Conservation (phyloP, 495 filamentous ascomycete species). For the Penicillium ucsense region DNA sequence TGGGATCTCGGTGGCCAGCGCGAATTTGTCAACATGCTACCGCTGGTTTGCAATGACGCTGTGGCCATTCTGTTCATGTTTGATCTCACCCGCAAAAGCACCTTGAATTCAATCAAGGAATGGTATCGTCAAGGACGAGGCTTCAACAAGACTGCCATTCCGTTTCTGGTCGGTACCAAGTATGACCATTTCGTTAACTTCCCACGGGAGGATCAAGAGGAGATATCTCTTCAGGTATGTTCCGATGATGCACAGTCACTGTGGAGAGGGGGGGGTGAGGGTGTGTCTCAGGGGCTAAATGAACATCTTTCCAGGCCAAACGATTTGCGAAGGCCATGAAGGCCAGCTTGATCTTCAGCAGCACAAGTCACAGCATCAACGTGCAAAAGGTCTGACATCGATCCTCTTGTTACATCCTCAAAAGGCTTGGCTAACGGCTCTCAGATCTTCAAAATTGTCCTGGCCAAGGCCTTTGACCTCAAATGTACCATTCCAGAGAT, state of each 20-base stretch:
- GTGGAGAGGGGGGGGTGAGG: too few species aligned
- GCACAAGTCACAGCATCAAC: slow-evolving; percentile 97
- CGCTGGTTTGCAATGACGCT: slow-evolving; percentile 95
- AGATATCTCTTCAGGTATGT: slow-evolving; percentile 85
- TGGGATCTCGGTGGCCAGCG: slow-evolving; percentile 98
- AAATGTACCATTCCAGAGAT: slow-evolving; percentile 99
- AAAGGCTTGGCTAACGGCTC: slow-evolving; percentile 3
- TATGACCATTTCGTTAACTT: slow-evolving; percentile 99
- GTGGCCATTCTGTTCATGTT: slow-evolving; percentile 99
- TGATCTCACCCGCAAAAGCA: slow-evolving; percentile 94
- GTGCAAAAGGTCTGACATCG: slow-evolving; percentile 75
- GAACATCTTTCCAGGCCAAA: slow-evolving; percentile 52
- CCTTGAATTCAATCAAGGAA: slow-evolving; percentile 96
- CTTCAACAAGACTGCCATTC: slow-evolving; percentile 99
- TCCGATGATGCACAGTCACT: not conserved
- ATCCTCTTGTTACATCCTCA: not conserved
- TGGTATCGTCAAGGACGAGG: slow-evolving; percentile 97
- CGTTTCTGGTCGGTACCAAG: slow-evolving; percentile 92
- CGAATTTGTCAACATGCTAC: slow-evolving; percentile 99
- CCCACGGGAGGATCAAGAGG: slow-evolving; percentile 91
- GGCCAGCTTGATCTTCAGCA: slow-evolving; percentile 93
- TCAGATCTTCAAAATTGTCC: slow-evolving; percentile 98
- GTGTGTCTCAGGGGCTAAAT: too few species aligned
- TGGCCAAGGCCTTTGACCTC: slow-evolving; percentile 96
- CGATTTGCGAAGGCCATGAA: slow-evolving; percentile 98